phyloP scores from a whole-genome alignment of 495 filamentous ascomycete genomes.

The Neurospora africana region DNA sequence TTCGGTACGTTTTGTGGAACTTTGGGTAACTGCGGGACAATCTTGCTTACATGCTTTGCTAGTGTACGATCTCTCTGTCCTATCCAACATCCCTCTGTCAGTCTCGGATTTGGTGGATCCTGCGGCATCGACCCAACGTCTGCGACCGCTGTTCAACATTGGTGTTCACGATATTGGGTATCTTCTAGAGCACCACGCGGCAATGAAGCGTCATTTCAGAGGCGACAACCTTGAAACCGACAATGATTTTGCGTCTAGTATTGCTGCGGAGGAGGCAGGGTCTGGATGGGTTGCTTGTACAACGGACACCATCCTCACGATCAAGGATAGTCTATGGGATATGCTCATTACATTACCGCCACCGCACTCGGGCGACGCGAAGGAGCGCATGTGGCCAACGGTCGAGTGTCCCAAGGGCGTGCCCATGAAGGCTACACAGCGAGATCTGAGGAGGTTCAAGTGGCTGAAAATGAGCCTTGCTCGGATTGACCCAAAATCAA shows the following conservation, averaged over 20 bases:
- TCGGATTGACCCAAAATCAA: conserved; percentile 29
- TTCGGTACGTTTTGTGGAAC: conserved; percentile 50
- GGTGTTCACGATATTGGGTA: conserved; percentile 87
- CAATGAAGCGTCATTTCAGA: conserved; percentile 19
- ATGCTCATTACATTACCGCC: conserved; percentile 72
- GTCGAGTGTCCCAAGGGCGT: conserved; percentile 53
- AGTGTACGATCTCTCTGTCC: conserved; percentile 91
- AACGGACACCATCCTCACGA: conserved; percentile 79
- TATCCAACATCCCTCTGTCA: conserved; percentile 65
- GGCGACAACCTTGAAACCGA: conserved; percentile 10
- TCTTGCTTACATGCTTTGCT: conserved; percentile 1
- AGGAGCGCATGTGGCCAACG: conserved; percentile 60
- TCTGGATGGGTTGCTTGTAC: conserved; percentile 87
- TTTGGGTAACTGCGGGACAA: not conserved
- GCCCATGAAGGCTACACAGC: conserved; percentile 75
- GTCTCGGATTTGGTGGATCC: conserved; percentile 54
- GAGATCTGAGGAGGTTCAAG: conserved; percentile 72
- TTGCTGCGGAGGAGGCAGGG: conserved; percentile 34
- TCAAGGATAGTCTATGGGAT: conserved; percentile 80
- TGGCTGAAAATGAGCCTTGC: conserved; percentile 59
- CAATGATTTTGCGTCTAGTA: conserved; percentile 2
- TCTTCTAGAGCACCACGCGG: conserved; percentile 45
- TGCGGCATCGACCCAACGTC: conserved; percentile 47
- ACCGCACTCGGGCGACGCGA: conserved; percentile 38
- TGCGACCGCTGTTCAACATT: conserved; percentile 80